Evolutionary conservation across 2,329 filamentous ascomycete genomes (phyloP), one percentile per base, ranked within the genome.

Genomic region (Fusarium redolens): DNA sequence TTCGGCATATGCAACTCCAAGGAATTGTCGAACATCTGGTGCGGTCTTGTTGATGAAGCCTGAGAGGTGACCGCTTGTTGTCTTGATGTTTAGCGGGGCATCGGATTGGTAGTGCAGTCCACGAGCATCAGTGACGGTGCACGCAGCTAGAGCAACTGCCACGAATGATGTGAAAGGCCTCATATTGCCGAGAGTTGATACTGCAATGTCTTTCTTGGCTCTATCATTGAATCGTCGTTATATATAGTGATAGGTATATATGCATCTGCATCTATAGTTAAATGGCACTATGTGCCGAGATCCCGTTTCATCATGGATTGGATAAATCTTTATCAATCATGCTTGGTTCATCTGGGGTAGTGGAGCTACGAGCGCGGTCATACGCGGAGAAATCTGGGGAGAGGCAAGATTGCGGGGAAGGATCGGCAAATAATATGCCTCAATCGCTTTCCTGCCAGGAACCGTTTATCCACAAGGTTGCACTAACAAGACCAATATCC

Each of bases 321-420:
- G 64, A 43, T 60, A 67, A 67, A 67, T 43, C 40, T 67, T 67
- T 67, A 60, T 61, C 64, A 67, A 50, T 41, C 7, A 1, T 6
- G 6, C 28, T 31, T 50, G 18, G n/a, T 12, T n/a, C 11, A 20
- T 61, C 64, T 37, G 35, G 44, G 64, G 33, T 67, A 40, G 62
- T 60, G 20, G 50, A 30, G 20, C 35, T 28, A 3, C 3, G 5
- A 41, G 30, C 30, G 4, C 30, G 31, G 14, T 50, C 10, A 65
- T 59, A 66, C 52, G 64, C 30, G 64, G 61, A 52, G 52, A 67
- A 67, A 31, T 25, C 52, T 45, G 62, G 64, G 64, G 64, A 52
- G 51, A 40, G 33, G 30, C 12, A 11, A 51, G 35, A 41, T 31
- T 52, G 28, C n/a, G 52, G 52, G 52, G 52, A 25, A 33, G 7